phyloP scores from a whole-genome alignment of 164 flowering plant genomes.

The Magnolia changhungtana region DNA sequence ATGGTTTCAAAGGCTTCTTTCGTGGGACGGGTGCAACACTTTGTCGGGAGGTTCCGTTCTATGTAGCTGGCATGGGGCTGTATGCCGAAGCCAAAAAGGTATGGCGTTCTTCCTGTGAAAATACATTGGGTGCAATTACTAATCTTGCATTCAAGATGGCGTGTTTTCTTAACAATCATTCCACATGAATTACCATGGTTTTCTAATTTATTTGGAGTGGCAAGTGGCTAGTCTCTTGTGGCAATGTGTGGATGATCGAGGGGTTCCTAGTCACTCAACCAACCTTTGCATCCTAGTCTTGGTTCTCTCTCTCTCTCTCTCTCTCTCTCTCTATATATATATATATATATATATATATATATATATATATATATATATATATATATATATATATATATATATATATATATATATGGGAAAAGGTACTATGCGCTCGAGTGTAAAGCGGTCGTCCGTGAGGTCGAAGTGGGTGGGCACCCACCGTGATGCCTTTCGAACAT shows the following conservation, averaged over 20 bases:
- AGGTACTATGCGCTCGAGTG: too few relatives aligned
- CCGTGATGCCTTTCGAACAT: too few relatives aligned
- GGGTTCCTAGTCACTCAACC: background rate
- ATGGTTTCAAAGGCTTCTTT: constrained; percentile 91
- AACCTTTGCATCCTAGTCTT: background rate
- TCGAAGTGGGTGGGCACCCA: too few relatives aligned
- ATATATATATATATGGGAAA: too few relatives aligned
- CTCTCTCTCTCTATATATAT: too few relatives aligned
- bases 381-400: too few relatives aligned
- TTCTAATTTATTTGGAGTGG: background rate
- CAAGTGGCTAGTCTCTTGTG: background rate
- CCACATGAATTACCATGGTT: background rate
- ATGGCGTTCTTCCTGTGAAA: background rate
- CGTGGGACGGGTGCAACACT: constrained; percentile 99
- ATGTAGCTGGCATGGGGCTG: constrained; percentile 97
- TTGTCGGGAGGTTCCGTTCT: constrained; percentile 95
- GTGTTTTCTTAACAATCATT: background rate
- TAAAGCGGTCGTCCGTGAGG: too few relatives aligned
- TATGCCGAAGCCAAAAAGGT: constrained; percentile 99
- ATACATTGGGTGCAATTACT: background rate
- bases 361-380: too few relatives aligned
- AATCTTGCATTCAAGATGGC: background rate
- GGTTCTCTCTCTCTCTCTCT: too few relatives aligned
- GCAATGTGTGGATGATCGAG: background rate
- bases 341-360: too few relatives aligned